Base-by-base conservation (phyloP, 306 rosid species). In the Acacia acuminata region DNA sequence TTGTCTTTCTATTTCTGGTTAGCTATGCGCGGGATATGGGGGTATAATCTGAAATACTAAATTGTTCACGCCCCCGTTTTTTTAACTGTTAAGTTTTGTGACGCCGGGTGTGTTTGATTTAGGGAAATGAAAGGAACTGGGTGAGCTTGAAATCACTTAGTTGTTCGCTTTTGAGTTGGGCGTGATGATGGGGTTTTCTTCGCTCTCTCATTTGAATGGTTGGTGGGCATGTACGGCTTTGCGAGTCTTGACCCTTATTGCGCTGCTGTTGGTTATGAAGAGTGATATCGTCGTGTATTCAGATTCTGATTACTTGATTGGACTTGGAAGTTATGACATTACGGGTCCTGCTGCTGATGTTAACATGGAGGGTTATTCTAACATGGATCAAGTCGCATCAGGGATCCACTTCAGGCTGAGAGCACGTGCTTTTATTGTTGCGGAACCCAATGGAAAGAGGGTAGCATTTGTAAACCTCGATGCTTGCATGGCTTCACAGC, bases 261-360 rank as follows among this genome's bases (percentile, higher is more conserved):
- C 77, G 55, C 75, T 85, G 47, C 73, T 88, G 6, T 3, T 85
- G 40, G 20, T 84, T 32, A 32, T 32, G 69, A 81, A 73, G 81
- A 72, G 71, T 85, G 87, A 76, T 47, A 45, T 71, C 38, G 11
- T 76, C 50, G 90, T 80, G 75, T 67, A 16, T 82, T 87, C 91
- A 11, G 83, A 84, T 75, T 88, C 98, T 56, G 79, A 87, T 50
- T 93, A 93, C 79, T 87, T 88, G 93, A 76, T 93, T 84, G 98
- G 98, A 51, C 84, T 93, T 51, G 98, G 97, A 67, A 93, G 99
- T 89, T 92, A 89, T 86, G 99, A 93, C 78, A 92, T 95, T 68
- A 95, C 99, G 27, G 99, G 99, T 13, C 99, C 99, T 47, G 99
- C 98, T 0, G 97, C 99, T 80, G 98, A 95, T 86, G 98, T 89